A percentile compares a stretch with the other conserved stretches of the same genome.
These are phyloP conservation scores for Hsuehochloa calcarea DNA, from an alignment of 176 grass and related monocot species.

Conservation along the genomic window DNA sequence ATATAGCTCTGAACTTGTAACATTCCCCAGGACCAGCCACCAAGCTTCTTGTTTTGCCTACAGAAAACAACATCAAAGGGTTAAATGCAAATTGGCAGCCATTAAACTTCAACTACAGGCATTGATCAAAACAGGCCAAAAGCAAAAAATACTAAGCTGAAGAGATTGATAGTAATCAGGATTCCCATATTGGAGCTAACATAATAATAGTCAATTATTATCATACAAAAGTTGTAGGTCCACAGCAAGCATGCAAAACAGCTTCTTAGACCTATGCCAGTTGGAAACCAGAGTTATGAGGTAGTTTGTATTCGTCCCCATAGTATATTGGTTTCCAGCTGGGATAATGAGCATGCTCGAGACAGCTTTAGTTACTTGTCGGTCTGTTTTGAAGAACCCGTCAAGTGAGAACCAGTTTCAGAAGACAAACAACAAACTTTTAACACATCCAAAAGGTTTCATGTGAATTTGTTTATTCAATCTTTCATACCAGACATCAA, in stretches of 20 bases:
- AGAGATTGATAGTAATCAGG: neutral
- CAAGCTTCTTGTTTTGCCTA: slow-evolving; percentile 98
- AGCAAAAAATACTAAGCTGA: slow-evolving; percentile 7
- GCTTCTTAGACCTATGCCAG: slow-evolving; percentile 1
- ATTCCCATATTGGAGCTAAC: neutral
- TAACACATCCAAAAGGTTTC: neutral
- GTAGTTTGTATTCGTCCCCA: neutral
- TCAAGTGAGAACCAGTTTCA: neutral
- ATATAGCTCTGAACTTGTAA: slow-evolving; percentile 73
- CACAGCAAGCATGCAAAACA: slow-evolving; percentile 3
- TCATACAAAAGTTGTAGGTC: neutral
- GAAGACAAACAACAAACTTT: neutral
- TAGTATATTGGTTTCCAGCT: neutral
- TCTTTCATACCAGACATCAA: neutral
- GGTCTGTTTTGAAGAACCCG: neutral
- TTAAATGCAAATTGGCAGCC: neutral
- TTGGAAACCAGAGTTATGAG: slow-evolving; percentile 1
- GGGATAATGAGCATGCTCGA: neutral
- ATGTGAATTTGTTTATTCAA: neutral
- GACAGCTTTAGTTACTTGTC: neutral
- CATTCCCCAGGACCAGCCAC: slow-evolving; percentile 91
- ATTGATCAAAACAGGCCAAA: neutral
- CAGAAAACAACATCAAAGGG: slow-evolving; percentile 14
- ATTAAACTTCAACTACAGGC: slow-evolving; percentile 3
- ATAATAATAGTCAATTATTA: neutral